Evolutionary conservation across 768 basidiomycete species (phyloP), one percentile per base, ranked within the genome.

Genomic region (Mycena vulgaris): DNA sequence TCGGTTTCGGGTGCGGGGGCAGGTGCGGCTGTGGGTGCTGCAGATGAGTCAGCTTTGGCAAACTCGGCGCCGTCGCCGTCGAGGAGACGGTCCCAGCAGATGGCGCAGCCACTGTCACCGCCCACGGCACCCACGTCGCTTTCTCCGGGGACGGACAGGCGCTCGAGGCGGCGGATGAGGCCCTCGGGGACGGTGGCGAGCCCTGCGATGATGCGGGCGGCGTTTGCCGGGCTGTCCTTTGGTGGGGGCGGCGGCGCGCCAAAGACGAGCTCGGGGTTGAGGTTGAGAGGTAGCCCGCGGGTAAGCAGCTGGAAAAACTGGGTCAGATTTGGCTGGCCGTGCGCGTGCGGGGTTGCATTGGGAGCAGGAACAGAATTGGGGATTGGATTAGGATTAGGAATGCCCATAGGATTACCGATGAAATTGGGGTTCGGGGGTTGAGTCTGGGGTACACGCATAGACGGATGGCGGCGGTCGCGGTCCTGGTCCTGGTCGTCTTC

Each of bases 1-100:
- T 53, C 74, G 6, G 65, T 55, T 4, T 77, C 68, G n/a, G 72
- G 60, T 6, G 70, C 13, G 49, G 63, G 33, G 23, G 70, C 47
- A 53, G 71, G 55, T 19, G 31, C 66, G 19, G 72, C 7, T 30
- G 52, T 2, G 19, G 52, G 31, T 5, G 51, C 5, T 72, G 77
- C 75, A 39, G 72, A 27, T 19, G n/a, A n/a, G n/a, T n/a, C n/a
- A n/a, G n/a, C n/a, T n/a, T n/a, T n/a, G n/a, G n/a, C 64, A 65
- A 75, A 77, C 52, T 75, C 75, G 39, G 76, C 73, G 72, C 88
- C 77, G 66, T 87, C 83, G 75, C 83, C 73, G 73, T 87, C 84
- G 61, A 94, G 78, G 23, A 94, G 75, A 35, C 82, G 82, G 73
- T 94, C 93, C 92, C 92, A 94, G 76, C 93, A 95, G 51, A 94